phyloP scores from a whole-genome alignment of 2,329 filamentous ascomycete species.

The Talaromyces sp. region DNA sequence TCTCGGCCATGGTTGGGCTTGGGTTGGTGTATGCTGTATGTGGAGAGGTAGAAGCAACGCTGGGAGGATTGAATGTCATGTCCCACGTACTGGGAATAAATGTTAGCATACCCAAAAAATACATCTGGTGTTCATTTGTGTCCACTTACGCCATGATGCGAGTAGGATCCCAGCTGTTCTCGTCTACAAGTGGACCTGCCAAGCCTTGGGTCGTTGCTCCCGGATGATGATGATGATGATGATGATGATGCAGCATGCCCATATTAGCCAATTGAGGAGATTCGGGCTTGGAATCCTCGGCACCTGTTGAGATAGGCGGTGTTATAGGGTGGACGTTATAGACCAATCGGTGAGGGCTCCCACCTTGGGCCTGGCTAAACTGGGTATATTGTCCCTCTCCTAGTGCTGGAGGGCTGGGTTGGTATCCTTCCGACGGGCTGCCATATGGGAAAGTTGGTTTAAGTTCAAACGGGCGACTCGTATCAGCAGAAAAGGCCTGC shows the following conservation, averaged over 20 bases:
- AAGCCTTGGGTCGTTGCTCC: constrained; percentile 36
- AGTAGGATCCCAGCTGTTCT: constrained; percentile 76
- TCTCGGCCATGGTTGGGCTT: constrained; percentile 20
- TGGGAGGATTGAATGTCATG: constrained; percentile 66
- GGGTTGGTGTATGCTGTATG: constrained; percentile 32
- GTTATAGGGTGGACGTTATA: constrained; percentile 64
- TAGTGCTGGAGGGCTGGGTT: constrained; percentile 57
- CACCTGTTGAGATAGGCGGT: constrained; percentile 69
- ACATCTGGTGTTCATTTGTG: constrained; percentile 38
- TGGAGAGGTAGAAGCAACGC: constrained; percentile 34
- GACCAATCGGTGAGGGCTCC: constrained; percentile 43
- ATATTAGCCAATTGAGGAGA: constrained; percentile 65
- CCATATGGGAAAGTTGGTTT: constrained; percentile 84
- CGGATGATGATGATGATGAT: constrained; percentile 19
- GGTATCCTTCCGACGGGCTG: constrained; percentile 63
- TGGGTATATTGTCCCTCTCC: constrained; percentile 47
- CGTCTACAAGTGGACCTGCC: constrained; percentile 57
- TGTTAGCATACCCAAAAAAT: constrained; percentile 21
- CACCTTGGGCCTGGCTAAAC: constrained; percentile 40
- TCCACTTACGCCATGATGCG: constrained; percentile 79
- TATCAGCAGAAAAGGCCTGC: constrained; percentile 85
- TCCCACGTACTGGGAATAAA: constrained; percentile 73
- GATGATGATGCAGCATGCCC: constrained; percentile 31
- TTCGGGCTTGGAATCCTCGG: constrained; percentile 71
- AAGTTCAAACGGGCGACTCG: constrained; percentile 77